phyloP scores from a whole-genome alignment of 1,284 basidiomycete species.

The Cryptococcus floricola region DNA sequence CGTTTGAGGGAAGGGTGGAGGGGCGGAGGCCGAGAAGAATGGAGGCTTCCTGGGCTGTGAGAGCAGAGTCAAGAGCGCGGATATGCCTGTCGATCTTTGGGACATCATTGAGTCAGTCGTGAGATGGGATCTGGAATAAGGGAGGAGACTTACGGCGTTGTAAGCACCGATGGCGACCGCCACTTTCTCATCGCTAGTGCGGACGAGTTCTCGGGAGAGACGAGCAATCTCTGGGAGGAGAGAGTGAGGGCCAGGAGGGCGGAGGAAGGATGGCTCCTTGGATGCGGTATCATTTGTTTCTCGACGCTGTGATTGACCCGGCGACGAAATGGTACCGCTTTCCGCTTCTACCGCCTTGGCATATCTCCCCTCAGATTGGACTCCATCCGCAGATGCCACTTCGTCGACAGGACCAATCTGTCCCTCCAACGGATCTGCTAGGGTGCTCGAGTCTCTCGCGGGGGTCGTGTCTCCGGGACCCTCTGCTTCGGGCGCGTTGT shows the following conservation, averaged over 20 bases:
- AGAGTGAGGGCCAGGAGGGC: conserved; percentile 2
- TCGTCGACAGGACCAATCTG: no score
- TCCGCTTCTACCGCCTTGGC: no score
- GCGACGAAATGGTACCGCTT: neutral
- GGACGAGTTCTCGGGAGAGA: conserved; percentile 40
- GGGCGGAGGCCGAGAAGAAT: conserved; percentile 40
- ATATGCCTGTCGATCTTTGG: conserved; percentile 53
- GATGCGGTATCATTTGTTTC: neutral
- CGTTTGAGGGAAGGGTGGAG: conserved; percentile 32
- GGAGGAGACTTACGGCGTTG: conserved; percentile 40
- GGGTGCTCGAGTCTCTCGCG: no score
- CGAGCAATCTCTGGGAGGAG: conserved; percentile 41
- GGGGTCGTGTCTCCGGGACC: no score
- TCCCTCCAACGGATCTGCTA: no score
- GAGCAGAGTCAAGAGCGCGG: conserved; percentile 52
- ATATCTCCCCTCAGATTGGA: no score
- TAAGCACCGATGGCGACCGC: conserved; percentile 53
- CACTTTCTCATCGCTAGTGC: conserved; percentile 53
- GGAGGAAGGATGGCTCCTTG: neutral
- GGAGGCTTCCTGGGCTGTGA: conserved; percentile 43
- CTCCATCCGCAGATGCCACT: no score
- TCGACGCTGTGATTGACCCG: neutral
- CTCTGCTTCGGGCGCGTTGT: no score
- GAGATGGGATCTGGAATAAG: neutral
- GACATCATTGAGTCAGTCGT: neutral